phyloP scores from a whole-genome alignment of 2,329 filamentous ascomycete species.

The Tolypocladium album region DNA sequence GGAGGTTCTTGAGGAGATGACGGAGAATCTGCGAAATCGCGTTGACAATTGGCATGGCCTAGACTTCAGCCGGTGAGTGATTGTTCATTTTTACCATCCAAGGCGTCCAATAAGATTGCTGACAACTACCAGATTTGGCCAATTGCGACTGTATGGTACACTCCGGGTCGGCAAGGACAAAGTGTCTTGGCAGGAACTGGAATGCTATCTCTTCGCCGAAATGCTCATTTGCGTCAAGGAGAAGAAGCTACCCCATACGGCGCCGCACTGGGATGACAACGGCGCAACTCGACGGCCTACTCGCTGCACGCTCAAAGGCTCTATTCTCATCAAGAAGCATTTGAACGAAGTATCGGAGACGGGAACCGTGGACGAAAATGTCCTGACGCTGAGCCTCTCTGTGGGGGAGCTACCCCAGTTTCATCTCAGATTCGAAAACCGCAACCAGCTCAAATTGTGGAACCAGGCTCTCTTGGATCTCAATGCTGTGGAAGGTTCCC shows the following conservation, averaged over 20 bases:
- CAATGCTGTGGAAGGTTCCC: slow-evolving; percentile 56
- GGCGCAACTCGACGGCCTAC: slow-evolving; percentile 51
- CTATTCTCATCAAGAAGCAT: slow-evolving; percentile 96
- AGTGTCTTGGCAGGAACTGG: slow-evolving; percentile 91
- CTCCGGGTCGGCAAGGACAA: slow-evolving; percentile 94
- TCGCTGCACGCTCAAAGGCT: slow-evolving; percentile 87
- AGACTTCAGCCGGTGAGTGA: slow-evolving; percentile 65
- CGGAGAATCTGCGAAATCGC: slow-evolving; percentile 71
- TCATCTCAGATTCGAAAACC: slow-evolving; percentile 79
- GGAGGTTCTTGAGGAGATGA: slow-evolving; percentile 72
- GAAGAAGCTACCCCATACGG: slow-evolving; percentile 55
- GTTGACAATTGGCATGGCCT: slow-evolving; percentile 98
- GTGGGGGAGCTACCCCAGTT: slow-evolving; percentile 90
- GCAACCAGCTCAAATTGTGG: slow-evolving; percentile 81
- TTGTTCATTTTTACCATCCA: too few relatives aligned
- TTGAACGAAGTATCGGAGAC: slow-evolving; percentile 77
- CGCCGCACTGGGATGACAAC: slow-evolving; percentile 57
- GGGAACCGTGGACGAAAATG: slow-evolving; percentile 60
- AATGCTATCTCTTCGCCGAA: slow-evolving; percentile 94
- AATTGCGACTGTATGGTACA: slow-evolving; percentile 78
- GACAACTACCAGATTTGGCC: slow-evolving; percentile 61
- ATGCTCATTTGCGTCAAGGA: slow-evolving; percentile 99
- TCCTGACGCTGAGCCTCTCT: slow-evolving; percentile 82
- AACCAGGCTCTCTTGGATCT: slow-evolving; percentile 78
- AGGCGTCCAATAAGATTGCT: slow-evolving; percentile 1